A percentile compares a stretch with the other conserved stretches of the same genome.
These are phyloP conservation scores for Allantophomopsis lycopodina DNA, from an alignment of 2,329 filamentous ascomycete genomes.

Conservation along the genomic window DNA sequence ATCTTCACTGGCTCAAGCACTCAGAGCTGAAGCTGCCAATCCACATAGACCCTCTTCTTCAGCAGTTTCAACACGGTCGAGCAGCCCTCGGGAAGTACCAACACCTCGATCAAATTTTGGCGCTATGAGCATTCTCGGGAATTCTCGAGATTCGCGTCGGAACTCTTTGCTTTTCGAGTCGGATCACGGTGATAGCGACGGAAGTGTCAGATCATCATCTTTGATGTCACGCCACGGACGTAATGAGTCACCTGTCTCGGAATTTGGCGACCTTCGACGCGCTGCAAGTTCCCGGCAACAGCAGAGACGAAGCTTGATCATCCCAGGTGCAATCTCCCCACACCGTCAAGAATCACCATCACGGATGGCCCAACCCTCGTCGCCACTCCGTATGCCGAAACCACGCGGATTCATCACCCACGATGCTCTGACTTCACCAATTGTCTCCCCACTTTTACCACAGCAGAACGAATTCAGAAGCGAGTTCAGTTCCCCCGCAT, in stretches of 20 bases:
- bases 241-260: conserved; percentile 83
- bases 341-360: conserved; percentile 83
- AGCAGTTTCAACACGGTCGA: conserved; percentile 63
- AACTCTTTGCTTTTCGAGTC: conserved; percentile 72
- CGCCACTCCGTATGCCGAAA: conserved; percentile 75
- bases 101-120: conserved; percentile 77
- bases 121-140: conserved; percentile 39
- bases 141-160: conserved; percentile 49
- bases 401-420: conserved; percentile 50
- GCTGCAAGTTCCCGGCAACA: conserved; percentile 69
- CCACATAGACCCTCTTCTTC: conserved; percentile 34
- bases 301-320: conserved; percentile 74
- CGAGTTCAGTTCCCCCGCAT: conserved; percentile 66
- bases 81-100: conserved; percentile 78
- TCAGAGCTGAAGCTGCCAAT: conserved; percentile 23
- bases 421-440: conserved; percentile 66
- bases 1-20: conserved; percentile 40
- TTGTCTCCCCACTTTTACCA: conserved; percentile 78
- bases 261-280: conserved; percentile 62
- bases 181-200: conserved; percentile 74
- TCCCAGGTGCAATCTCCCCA: conserved; percentile 67
- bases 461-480: conserved; percentile 29
- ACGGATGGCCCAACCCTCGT: conserved; percentile 60
- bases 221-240: conserved; percentile 54
- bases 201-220: conserved; percentile 72